Conservation (phyloP, 192 early-diverging fungal species). For the Allomyces javanicus region DNA sequence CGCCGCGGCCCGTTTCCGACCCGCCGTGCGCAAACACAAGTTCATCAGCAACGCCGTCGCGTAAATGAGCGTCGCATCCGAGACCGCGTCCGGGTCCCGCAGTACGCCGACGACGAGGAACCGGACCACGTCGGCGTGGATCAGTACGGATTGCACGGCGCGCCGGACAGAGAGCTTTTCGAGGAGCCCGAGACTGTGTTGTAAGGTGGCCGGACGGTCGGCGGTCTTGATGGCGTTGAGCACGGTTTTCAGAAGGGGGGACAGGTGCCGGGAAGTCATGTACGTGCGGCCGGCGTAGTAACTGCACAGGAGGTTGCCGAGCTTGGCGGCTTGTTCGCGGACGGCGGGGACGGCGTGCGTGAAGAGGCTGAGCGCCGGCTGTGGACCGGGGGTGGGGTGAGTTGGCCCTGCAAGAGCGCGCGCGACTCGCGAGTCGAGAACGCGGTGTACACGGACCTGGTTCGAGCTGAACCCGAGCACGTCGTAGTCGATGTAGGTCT, state of each 20-base stretch:
- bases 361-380: background rate
- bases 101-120: background rate
- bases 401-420: no score
- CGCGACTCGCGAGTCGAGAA: no score
- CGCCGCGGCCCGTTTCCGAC: background rate
- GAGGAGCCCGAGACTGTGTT: background rate
- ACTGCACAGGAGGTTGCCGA: background rate
- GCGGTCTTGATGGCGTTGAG: background rate
- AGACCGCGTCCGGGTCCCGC: background rate
- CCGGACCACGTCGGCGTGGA: background rate
- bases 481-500: constrained; percentile 11
- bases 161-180: background rate
- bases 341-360: background rate
- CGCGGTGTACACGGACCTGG: constrained; percentile 3
- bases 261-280: background rate
- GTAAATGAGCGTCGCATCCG: background rate
- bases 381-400: no score
- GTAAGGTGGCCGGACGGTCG: background rate
- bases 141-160: background rate
- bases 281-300: background rate
- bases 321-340: background rate
- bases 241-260: background rate
- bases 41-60: background rate
- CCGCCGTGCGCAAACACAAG: background rate
- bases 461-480: constrained; percentile 9